These are phyloP conservation scores for Carex kokanica DNA, from an alignment of 176 grass and related monocot genomes.

Conservation along the genomic window DNA sequence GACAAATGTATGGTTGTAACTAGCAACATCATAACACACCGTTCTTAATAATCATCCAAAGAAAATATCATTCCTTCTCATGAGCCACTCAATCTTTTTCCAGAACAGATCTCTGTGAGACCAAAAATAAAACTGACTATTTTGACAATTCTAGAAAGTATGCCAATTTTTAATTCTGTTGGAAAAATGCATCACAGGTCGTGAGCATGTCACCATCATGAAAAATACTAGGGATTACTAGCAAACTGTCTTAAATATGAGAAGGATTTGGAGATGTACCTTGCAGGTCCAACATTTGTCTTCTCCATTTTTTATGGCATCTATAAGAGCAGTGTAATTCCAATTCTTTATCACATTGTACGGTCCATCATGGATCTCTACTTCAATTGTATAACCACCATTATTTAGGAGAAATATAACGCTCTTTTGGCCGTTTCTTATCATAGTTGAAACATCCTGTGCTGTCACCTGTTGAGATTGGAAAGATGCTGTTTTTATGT, in stretches of 20 bases:
- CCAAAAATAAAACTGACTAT: neutral
- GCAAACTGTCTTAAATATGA: neutral
- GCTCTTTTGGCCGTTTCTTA: conserved; percentile 50
- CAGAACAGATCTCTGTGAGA: neutral
- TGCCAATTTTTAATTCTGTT: neutral
- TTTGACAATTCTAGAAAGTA: neutral
- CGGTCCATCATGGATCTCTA: conserved; percentile 62
- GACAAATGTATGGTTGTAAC: neutral
- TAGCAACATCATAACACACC: neutral
- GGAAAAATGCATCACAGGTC: neutral
- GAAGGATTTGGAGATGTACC: conserved; percentile 5
- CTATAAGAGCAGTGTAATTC: conserved; percentile 52
- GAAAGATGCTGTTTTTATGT: neutral
- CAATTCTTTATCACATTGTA: conserved; percentile 81
- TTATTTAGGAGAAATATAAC: conserved; percentile 71
- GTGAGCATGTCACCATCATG: neutral
- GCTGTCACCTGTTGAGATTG: conserved; percentile 39
- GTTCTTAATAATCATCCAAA: neutral
- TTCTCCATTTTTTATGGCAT: conserved; percentile 53
- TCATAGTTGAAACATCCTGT: conserved; percentile 67
- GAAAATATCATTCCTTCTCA: neutral
- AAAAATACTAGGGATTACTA: neutral
- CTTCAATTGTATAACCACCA: conserved; percentile 62
- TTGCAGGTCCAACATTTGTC: conserved; percentile 58
- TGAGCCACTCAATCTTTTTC: neutral